Conservation (phyloP, 805 yeast genomes). For the Kluyveromyces aestuarii region DNA sequence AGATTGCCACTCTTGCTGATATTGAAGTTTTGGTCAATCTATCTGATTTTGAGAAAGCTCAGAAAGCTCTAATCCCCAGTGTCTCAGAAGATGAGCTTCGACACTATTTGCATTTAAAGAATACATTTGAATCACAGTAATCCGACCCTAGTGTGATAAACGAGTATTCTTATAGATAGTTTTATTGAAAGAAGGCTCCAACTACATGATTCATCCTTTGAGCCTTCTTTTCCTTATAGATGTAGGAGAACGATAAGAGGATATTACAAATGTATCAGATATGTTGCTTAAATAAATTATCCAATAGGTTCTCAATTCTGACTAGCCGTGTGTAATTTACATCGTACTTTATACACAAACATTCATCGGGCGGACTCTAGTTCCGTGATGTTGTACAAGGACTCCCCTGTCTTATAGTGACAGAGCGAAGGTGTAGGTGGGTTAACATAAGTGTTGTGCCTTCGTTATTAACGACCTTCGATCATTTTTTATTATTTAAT, state of each 20-base stretch:
- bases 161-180: background rate
- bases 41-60: conserved; percentile 75
- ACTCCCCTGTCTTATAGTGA: too few relatives aligned
- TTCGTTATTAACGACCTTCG: background rate
- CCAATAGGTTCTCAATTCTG: too few relatives aligned
- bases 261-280: too few relatives aligned
- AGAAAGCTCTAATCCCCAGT: conserved; percentile 63
- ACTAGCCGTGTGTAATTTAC: too few relatives aligned
- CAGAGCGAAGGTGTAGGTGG: too few relatives aligned
- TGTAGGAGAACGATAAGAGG: background rate
- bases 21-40: conserved; percentile 55
- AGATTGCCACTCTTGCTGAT: conserved; percentile 60
- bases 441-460: background rate
- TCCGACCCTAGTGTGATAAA: background rate
- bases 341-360: too few relatives aligned
- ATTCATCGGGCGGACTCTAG: too few relatives aligned
- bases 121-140: conserved; percentile 44
- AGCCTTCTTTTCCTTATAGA: background rate
- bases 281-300: too few relatives aligned
- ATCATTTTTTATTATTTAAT: background rate
- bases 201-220: background rate
- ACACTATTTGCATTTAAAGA: conserved; percentile 73
- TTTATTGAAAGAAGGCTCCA: background rate
- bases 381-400: too few relatives aligned
- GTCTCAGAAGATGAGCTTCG: conserved; percentile 81